A percentile compares a stretch with the other conserved stretches of the same genome.
These are phyloP conservation scores for Fusarium sp. DNA, from an alignment of 2,329 filamentous ascomycete genomes.

Conservation along the genomic window DNA sequence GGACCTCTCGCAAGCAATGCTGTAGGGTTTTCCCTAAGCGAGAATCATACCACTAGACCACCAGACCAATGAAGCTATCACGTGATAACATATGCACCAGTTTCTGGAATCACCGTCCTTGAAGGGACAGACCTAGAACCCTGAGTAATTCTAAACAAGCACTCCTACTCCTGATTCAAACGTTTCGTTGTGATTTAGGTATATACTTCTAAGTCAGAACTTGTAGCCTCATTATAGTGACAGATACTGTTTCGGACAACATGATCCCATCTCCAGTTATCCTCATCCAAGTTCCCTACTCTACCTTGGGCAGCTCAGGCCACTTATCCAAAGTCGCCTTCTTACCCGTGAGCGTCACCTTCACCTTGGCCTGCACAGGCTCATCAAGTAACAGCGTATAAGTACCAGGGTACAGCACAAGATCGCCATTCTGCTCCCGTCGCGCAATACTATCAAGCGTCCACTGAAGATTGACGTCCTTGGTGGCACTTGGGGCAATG, in stretches of 20 bases:
- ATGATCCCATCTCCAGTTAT: no score
- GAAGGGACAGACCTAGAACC: background rate
- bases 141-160: no score
- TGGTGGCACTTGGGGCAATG: accelerated
- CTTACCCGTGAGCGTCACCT: conserved; percentile 3
- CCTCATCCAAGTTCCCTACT: background rate
- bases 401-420: conserved; percentile 10
- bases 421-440: conserved; percentile 1
- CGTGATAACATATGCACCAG: background rate
- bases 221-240: no score
- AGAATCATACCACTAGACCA: conserved; percentile 80
- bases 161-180: no score
- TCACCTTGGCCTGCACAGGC: background rate
- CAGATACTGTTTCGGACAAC: no score
- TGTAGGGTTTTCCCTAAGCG: conserved; percentile 70
- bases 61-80: conserved; percentile 52
- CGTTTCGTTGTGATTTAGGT: no score
- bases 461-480: background rate
- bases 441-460: conserved; percentile 16
- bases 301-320: background rate
- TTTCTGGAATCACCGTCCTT: background rate
- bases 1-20: conserved; percentile 59
- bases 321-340: conserved; percentile 7
- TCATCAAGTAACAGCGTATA: conserved; percentile 16
- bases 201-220: no score